Base-by-base conservation (phyloP, 257 asterid species). In the Paulownia fortunei region DNA sequence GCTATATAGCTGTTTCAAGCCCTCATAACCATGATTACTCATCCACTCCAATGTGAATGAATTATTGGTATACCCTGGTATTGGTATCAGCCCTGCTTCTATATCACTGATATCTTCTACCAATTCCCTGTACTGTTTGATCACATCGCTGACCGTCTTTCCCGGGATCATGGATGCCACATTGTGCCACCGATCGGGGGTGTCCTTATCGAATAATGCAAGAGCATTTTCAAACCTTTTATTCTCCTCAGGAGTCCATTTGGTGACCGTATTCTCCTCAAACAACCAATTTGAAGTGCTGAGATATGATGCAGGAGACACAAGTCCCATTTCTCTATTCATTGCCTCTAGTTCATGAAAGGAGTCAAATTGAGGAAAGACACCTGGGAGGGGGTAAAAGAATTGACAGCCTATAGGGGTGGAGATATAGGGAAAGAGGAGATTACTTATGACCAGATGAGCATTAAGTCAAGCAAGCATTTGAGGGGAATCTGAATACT, bases 151-250 rank as follows among this genome's bases (percentile, higher is more conserved):
- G 26, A 87, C 91, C 0, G 94, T 87, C 76, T 93, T 93, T 0
- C 96, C 98, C 0, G 98, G 98, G 61, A 93, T 86, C 92, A 90
- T 80, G 1, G 94, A 81, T 0, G 98, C 97, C 58, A 93, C 97
- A 80, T 91, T 91, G 76, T 77, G 77, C 98, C 98, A 93, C 61
- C 98, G 85, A 54, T 93, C 97, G 0, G 98, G 98, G 4, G 98
- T 91, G 12, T 93, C 97, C 70, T 83, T 84, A 32, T 93, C 98
- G 59, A 86, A 91, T 46, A 91, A 74, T 7, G 97, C 96, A 1
- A 93, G 89, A 3, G 98, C 98, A 67, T 84, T 86, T 72, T 93
- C 98, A 54, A 93, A 93, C 39, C 77, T 76, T 41, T 90, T 93
- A 84, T 93, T 93, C 83, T 93, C 98, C 81, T 90, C 98, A 3